Evolutionary conservation across 768 basidiomycete species (phyloP), one percentile per base, ranked within the genome.

Genomic region (Heimioporus sp.): DNA sequence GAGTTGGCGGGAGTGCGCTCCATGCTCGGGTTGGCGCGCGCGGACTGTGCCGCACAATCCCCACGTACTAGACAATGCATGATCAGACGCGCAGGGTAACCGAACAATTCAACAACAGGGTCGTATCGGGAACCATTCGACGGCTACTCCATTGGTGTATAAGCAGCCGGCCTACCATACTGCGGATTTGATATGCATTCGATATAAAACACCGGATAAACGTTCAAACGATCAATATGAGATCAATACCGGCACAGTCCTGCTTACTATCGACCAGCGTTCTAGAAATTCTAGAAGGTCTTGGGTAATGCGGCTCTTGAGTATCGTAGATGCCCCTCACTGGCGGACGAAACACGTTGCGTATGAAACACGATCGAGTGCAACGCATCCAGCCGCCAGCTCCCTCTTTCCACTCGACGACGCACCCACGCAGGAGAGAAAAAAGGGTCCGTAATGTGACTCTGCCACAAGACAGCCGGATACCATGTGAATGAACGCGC

Each of bases 391-490:
- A 19, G 43, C 43, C 21, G 15, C 21, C 48, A 6, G 20, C 38
- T 16, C 10, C 48, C 38, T 13, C 24, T 28, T 28, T 21, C 43
- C 35, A 17, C 10, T 34, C 17, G 39, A 20, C 38, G 40, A n/a
- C 17, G 36, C 28, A 37, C 37, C 17, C 15, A 32, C 37, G 6
- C 24, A 28, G 24, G 7, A 28, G 24, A 6, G 21, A 32, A 52
- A 56, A n/a, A 17, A 32, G 53, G 58, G 52, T 35, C 15, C 8
- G 10, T 43, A 47, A 49, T 36, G 56, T 46, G 56, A 43, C 34
- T 49, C 50, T 57, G 53, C 53, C 62, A 58, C 56, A 55, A 24
- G 24, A 28, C 24, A 28, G 24, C 24, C 24, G 5, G 6, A 28
- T 5, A 6, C 5, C 24, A 28, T 28, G 24, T 28, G 24, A 28